Evolutionary conservation across 2,329 filamentous ascomycete genomes (phyloP), one percentile per base, ranked within the genome.

Genomic region (Clonostachys solani): DNA sequence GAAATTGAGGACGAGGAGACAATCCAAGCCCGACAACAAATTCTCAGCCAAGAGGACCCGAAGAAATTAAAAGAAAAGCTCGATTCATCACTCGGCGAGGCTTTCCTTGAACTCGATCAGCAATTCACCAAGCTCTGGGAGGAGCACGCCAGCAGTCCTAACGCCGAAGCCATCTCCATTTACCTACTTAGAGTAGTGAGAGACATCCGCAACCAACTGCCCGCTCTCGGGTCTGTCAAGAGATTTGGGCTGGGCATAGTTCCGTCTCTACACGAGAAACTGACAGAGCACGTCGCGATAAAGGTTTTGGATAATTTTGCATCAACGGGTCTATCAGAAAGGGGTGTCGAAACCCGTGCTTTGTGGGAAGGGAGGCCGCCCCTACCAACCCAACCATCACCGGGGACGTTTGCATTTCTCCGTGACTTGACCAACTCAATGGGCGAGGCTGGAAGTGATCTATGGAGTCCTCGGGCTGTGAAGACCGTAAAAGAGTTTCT

Each of bases 331-430:
- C 62, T 78, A 38, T 63, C 70, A 2, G 63, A 68, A 42, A 76
- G 68, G 47, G 67, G 59, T 29, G 75, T 88, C 1, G 74, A 77
- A 3, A 83, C 85, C 7, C 76, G 83, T 45, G 75, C 80, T 1
- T 71, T 96, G 0, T 96, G 92, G 92, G 90, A 95, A 60, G 88
- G 88, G 1, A 73, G 80, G 36, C 87, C 88, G 0, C 73, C 81
- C 23, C 63, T 96, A 40, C 92, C 92, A 0, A 75, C 83, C 6
- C 89, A 94, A 57, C 90, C 90, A 1, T 92, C 89, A 0, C 84
- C 89, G 0, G 75, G 77, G 17, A 72, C 83, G 0, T 95, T 95
- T 60, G 80, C 77, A 50, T 84, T 95, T 47, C 59, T 96, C 43
- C 80, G 82, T 19, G 74, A 74, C 41, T 60, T 95, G 29, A 79